Evolutionary conservation across 73 alveolate genomes (phyloP), one percentile per base, ranked within the genome.

Genomic region (Paramecium sonneborni): DNA sequence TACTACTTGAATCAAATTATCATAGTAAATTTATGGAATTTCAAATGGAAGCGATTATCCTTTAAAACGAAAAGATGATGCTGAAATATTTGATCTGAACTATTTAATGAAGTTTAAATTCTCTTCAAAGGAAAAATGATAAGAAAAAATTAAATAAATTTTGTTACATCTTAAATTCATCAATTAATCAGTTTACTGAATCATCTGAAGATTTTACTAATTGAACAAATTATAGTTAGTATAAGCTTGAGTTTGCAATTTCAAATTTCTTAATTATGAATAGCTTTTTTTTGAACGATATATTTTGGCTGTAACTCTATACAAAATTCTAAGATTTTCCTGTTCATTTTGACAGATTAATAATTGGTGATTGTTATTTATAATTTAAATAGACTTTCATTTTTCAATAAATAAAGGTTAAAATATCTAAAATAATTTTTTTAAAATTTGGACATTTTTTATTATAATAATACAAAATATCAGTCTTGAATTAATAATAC

Each of bases 71-170:
- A 52, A 18, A 52, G 10, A 52, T 52, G 68, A 52, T 52, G 68
- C 5, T 52, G 15, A 52, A 52, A 52, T 37, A 62, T 23, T 34
- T 39, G 32, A 74, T 37, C 24, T 74, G 20, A 4, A 74, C 7
- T 2, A 74, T 39, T 30, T 67, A 18, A 74, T 34, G 12, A 21
- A 21, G n/a, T 37, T 74, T 23, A 10, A 74, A 74, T 34, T n/a
- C 14, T 7, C 58, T 74, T 74, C 32, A 24, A n/a, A n/a, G n/a
- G 87, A 38, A n/a, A 74, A 23, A 23, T 37, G n/a, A 30, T 74
- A 74, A 37, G 87, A 37, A 74, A 74, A 74, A 14, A 74, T 74
- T 74, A 74, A 23, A 74, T 37, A 15, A 32, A 74, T 39, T 74
- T 34, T 12, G 14, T 37, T 74, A 3, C 3, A 18, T 67, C 11